Evolutionary conservation across 2,329 filamentous ascomycete genomes (phyloP).

Genomic region (Exophiala alcalophila): DNA sequence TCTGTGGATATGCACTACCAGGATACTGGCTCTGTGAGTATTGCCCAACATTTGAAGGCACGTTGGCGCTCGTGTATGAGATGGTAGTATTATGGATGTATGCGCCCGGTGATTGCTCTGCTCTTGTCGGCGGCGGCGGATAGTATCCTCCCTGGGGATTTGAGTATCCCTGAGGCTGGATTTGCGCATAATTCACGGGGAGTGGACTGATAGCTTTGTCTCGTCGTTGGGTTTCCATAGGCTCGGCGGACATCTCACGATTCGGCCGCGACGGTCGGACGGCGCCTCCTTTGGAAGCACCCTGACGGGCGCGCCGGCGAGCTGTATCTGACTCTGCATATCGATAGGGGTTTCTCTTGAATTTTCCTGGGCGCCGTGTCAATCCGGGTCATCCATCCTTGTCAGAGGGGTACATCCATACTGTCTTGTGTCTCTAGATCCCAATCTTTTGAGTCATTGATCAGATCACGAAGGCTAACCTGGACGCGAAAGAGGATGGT

Average conservation of each 20-base stretch:
- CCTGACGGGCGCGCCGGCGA: constrained; percentile 17
- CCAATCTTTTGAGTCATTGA: constrained; percentile 27
- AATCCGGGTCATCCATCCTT: constrained; percentile 3
- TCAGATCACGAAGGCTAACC: constrained; percentile 25
- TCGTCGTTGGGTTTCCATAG: constrained; percentile 7
- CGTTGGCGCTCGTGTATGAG: constrained; percentile 10
- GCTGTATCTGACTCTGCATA: constrained; percentile 27
- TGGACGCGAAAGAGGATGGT: constrained; percentile 5
- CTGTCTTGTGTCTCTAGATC: constrained; percentile 24
- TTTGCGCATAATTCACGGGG: no score
- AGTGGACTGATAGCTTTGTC: constrained; percentile 8
- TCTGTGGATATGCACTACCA: constrained; percentile 4
- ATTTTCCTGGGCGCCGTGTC: constrained; percentile 19
- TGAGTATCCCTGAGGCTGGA: constrained; percentile 8
- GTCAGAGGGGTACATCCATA: constrained; percentile 7
- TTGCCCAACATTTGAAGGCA: constrained; percentile 5
- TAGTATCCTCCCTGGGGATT: constrained; percentile 7
- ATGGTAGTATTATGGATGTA: constrained; percentile 11
- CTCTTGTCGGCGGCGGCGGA: constrained; percentile 3
- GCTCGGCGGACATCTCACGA: constrained; percentile 9
- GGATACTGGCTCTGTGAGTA: constrained; percentile 7
- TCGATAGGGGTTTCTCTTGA: constrained; percentile 21
- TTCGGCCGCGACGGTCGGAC: constrained; percentile 14
- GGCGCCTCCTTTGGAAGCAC: constrained; percentile 21
- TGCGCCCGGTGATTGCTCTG: constrained; percentile 5